Evolutionary conservation across 1,284 basidiomycete genomes (phyloP).

Genomic region (Xerocomus nothofagi): DNA sequence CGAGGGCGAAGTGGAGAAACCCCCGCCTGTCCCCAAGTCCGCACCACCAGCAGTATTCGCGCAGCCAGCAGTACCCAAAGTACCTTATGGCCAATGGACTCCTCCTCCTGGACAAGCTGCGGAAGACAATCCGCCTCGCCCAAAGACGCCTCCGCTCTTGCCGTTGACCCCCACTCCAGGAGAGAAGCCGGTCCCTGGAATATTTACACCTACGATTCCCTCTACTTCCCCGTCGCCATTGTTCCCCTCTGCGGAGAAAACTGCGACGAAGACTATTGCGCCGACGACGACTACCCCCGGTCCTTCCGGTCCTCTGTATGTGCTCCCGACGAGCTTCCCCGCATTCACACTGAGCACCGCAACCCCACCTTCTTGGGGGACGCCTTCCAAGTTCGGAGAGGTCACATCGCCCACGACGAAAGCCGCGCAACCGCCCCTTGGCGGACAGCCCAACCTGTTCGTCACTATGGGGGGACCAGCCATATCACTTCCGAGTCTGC

Average conservation of each 20-base stretch:
- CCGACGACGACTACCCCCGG: background rate
- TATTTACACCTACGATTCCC: conserved; percentile 6
- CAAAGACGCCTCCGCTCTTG: conserved; percentile 46
- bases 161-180: conserved; percentile 5
- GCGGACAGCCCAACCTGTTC: conserved; percentile 11
- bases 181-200: conserved; percentile 14
- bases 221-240: background rate
- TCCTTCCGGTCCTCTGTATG: background rate
- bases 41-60: conserved; percentile 24
- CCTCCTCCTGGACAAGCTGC: conserved; percentile 6
- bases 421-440: conserved; percentile 4
- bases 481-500: conserved; percentile 7
- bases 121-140: conserved; percentile 27
- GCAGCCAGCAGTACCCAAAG: conserved; percentile 40
- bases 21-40: conserved; percentile 29
- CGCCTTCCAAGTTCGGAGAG: conserved; percentile 14
- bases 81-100: conserved; percentile 34
- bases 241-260: conserved; percentile 3
- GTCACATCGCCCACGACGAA: background rate
- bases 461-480: conserved; percentile 11
- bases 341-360: background rate
- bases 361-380: conserved; percentile 5
- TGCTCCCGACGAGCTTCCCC: conserved; percentile 1
- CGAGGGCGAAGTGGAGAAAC: conserved; percentile 36
- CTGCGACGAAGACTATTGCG: background rate